Percentiles rank a stretch among this genome's conserved stretches.
Conservation (phyloP, 2,329 filamentous ascomycete species). For the Laburnicola sp. region DNA sequence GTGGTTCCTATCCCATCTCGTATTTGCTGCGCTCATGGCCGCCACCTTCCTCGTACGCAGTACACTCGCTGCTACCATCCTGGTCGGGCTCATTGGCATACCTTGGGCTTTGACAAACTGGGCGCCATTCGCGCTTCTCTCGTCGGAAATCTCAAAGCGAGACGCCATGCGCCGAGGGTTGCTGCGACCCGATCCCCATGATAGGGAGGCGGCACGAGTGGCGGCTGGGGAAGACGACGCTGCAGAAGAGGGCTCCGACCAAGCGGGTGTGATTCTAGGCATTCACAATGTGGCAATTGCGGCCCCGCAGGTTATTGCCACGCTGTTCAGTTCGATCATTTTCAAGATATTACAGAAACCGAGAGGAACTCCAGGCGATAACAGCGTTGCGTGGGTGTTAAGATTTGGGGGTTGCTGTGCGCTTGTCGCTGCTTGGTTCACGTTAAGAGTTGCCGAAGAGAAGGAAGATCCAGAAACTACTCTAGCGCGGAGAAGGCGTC, state of each 20-base stretch:
- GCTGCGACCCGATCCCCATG: slow-evolving; percentile 44
- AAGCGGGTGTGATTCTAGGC: slow-evolving; percentile 87
- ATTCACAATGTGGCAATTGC: slow-evolving; percentile 96
- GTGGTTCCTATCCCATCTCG: slow-evolving; percentile 83
- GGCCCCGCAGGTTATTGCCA: slow-evolving; percentile 88
- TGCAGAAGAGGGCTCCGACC: slow-evolving; percentile 63
- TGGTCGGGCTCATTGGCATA: slow-evolving; percentile 82
- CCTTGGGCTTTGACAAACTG: slow-evolving; percentile 92
- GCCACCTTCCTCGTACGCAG: slow-evolving; percentile 77
- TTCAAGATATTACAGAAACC: slow-evolving; percentile 88
- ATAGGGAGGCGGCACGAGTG: slow-evolving; percentile 46
- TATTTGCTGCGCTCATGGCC: slow-evolving; percentile 81
- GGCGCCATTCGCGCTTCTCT: slow-evolving; percentile 95
- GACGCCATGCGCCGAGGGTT: slow-evolving; percentile 66
- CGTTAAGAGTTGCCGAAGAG: slow-evolving; percentile 68
- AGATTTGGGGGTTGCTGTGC: slow-evolving; percentile 81
- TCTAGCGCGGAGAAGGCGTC: background rate
- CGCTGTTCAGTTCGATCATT: slow-evolving; percentile 78
- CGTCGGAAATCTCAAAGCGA: slow-evolving; percentile 83
- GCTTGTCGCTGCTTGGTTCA: slow-evolving; percentile 73
- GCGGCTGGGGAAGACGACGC: slow-evolving; percentile 57
- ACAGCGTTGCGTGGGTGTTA: slow-evolving; percentile 83
- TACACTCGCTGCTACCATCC: slow-evolving; percentile 70
- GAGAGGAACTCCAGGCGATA: slow-evolving; percentile 79
- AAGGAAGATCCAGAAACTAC: slow-evolving; percentile 24